Evolutionary conservation across 768 basidiomycete genomes (phyloP).

Genomic region (Pulveroboletus sp.): DNA sequence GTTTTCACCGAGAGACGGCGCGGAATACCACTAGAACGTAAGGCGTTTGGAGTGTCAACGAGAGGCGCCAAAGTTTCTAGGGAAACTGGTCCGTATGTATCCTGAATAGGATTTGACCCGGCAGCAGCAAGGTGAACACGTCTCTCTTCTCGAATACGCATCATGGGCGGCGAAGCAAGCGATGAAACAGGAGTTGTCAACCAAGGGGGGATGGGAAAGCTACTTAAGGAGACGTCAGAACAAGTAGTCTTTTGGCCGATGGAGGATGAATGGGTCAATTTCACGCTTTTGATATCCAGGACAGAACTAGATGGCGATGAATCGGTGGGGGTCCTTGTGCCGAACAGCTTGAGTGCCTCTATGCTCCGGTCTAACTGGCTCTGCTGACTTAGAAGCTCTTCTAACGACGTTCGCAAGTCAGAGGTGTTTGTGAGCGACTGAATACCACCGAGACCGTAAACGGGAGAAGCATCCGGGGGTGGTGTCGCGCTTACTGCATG

Average conservation of each 20-base stretch:
- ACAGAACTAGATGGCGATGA: conserved; percentile 34
- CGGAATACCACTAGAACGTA: conserved; percentile 13
- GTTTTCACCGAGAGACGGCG: conserved; percentile 16
- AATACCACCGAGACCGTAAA: conserved; percentile 43
- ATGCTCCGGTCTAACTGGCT: conserved; percentile 62
- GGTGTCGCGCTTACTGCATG: not conserved
- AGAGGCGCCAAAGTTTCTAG: conserved; percentile 26
- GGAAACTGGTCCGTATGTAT: conserved; percentile 13
- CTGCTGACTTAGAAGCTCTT: conserved; percentile 55
- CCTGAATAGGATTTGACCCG: conserved; percentile 3
- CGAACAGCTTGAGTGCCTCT: conserved; percentile 48
- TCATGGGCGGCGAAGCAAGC: conserved; percentile 12
- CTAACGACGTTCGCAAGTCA: conserved; percentile 36
- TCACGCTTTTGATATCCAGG: conserved; percentile 1
- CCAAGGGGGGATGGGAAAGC: conserved; percentile 62
- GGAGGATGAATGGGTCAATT: conserved; percentile 23
- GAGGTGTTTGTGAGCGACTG: conserved; percentile 4
- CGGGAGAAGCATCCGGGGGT: conserved; percentile 33
- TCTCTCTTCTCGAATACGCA: conserved; percentile 22
- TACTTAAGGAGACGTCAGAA: conserved; percentile 63
- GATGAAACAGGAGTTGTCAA: conserved; percentile 15
- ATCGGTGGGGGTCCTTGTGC: conserved; percentile 23
- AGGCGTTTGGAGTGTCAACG: conserved; percentile 18
- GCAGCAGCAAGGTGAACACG: conserved; percentile 15
- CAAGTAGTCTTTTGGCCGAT: conserved; percentile 23